Base-by-base conservation (phyloP, 352 stramenopile species). In the Elongisporangium prolatum region DNA sequence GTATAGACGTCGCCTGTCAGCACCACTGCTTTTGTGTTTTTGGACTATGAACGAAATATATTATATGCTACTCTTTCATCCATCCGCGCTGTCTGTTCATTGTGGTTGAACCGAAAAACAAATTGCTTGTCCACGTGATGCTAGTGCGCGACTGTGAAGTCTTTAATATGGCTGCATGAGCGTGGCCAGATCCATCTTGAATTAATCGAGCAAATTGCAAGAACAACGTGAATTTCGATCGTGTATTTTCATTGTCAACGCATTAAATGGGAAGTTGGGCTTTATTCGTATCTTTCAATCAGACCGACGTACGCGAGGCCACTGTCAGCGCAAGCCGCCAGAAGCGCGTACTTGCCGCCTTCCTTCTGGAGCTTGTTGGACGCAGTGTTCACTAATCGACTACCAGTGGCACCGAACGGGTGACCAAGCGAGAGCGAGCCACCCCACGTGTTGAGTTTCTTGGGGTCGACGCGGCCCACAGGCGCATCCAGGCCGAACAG, bases 381-480 rank as follows among this genome's bases (percentile, higher is more conserved):
- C 16, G 96, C 96, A 18, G 97, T 99, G 60, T 97, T 98, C 28
- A 99, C 91, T 68, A 99, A 84, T 76, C 97, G 81, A 56, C 76
- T 82, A 63, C 97, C 97, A 7, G 97, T 99, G 40, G 97, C 97
- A 50, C 97, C 97, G 72, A 99, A 99, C 40, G 97, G 97, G 76
- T 99, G 97, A 50, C 97, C 97, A 47, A 99, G 71, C 52, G 96
- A 76, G 14, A 99, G 84, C 16, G 91, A 98, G 6, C 97, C 97
- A 54, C 97, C 97, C 78, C 97, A 98, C 60, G 90, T 97, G 81
- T 99, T 99, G 60, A 99, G 84, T 77, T 98, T 99, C 60, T 91
- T 85, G 52, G 94, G 84, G 54, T 94, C 80, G 18, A 99, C 78
- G 44, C 87, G 80, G 37, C 97, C 97, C 11, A 99, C 83, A 34